phyloP scores from a whole-genome alignment of 768 basidiomycete genomes.

The Trametes maxima region DNA sequence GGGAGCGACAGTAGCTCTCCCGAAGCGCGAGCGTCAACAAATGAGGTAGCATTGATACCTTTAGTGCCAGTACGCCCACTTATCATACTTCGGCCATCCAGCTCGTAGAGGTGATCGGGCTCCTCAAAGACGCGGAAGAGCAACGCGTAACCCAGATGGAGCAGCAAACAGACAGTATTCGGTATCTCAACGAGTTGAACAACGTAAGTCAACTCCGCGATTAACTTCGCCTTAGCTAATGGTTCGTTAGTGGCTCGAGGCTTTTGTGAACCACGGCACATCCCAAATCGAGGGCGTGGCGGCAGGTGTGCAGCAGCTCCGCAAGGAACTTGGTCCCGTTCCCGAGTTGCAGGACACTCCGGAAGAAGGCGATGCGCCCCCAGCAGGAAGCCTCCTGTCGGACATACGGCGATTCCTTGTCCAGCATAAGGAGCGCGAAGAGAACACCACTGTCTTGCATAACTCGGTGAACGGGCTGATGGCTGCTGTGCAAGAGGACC shows the following conservation, averaged over 20 bases:
- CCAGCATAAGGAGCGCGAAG: constrained; percentile 35
- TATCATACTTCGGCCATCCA: constrained; percentile 17
- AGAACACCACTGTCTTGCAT: constrained; percentile 35
- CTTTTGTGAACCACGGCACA: constrained; percentile 77
- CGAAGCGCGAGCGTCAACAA: neutral
- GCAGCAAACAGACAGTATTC: constrained; percentile 73
- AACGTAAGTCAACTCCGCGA: constrained; percentile 42
- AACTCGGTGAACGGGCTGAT: constrained; percentile 40
- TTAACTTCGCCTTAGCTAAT: neutral
- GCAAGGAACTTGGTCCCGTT: constrained; percentile 48
- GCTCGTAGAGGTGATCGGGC: constrained; percentile 47
- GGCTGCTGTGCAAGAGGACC: constrained; percentile 44
- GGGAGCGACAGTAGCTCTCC: neutral
- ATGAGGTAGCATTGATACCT: neutral
- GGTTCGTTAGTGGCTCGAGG: constrained; percentile 72
- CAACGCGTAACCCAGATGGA: constrained; percentile 54
- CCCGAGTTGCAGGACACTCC: constrained; percentile 26
- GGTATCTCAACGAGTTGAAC: constrained; percentile 80
- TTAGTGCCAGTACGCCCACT: neutral
- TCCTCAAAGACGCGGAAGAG: constrained; percentile 51
- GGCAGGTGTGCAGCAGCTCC: constrained; percentile 61
- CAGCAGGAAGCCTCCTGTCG: constrained; percentile 34
- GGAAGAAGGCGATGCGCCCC: constrained; percentile 24
- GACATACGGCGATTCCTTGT: constrained; percentile 41
- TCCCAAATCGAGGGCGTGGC: constrained; percentile 68